Evolutionary conservation across 2,329 filamentous ascomycete species (phyloP).

Genomic region (Niveomyces coronatus): DNA sequence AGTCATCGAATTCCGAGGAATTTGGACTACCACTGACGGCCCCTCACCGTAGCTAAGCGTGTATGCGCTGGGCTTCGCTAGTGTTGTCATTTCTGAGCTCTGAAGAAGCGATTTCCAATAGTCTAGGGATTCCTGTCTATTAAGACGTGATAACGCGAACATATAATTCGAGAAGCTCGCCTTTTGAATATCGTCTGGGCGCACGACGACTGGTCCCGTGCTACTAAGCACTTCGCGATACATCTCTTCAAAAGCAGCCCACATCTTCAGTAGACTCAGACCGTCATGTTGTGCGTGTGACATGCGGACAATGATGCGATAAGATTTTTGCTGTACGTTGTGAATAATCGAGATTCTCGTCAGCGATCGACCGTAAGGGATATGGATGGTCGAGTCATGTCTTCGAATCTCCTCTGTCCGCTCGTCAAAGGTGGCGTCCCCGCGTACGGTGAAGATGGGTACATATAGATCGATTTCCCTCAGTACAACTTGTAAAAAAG

Average conservation of each 20-base stretch:
- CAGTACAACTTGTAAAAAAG: background rate
- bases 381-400: background rate
- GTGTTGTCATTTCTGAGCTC: background rate
- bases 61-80: background rate
- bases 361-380: background rate
- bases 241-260: slow-evolving; percentile 3
- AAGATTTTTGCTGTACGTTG: background rate
- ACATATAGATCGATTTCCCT: slow-evolving; percentile 1
- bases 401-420: slow-evolving; percentile 1
- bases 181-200: background rate
- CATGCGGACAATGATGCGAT: slow-evolving; percentile 1
- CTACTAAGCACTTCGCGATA: background rate
- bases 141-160: background rate
- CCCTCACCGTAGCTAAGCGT: background rate
- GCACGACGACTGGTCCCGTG: background rate
- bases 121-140: background rate
- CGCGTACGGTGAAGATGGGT: background rate
- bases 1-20: background rate
- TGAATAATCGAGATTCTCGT: background rate
- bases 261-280: background rate
- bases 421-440: background rate
- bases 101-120: slow-evolving; percentile 1
- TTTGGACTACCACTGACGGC: background rate
- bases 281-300: slow-evolving; percentile 4
- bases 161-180: slow-evolving; percentile 3